Evolutionary conservation across 2,329 filamentous ascomycete genomes (phyloP).

Genomic region (Paecilomyces niveus): DNA sequence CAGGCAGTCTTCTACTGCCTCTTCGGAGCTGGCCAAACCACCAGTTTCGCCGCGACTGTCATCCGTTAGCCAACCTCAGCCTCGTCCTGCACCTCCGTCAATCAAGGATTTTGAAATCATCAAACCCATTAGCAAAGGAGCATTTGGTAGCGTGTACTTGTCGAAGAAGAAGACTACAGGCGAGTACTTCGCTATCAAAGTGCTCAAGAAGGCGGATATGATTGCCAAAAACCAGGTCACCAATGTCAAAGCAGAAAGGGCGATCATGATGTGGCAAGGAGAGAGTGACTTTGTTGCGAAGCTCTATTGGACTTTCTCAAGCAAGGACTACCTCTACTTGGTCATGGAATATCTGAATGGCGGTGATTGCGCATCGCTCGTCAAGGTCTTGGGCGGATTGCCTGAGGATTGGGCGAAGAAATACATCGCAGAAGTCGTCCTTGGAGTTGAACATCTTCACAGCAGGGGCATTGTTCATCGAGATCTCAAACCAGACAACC

Average conservation of each 20-base stretch:
- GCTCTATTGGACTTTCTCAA: slow-evolving; percentile 98
- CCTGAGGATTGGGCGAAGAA: slow-evolving; percentile 98
- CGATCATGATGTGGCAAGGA: slow-evolving; percentile 99
- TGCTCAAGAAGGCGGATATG: slow-evolving; percentile 99
- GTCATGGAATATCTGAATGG: slow-evolving; percentile 99
- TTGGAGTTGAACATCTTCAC: slow-evolving; percentile 96
- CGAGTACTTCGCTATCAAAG: slow-evolving; percentile 98
- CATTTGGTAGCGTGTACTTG: slow-evolving; percentile 94
- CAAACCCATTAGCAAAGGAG: slow-evolving; percentile 97
- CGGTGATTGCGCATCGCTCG: slow-evolving; percentile 90
- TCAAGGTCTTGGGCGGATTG: slow-evolving; percentile 86
- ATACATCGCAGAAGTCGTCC: slow-evolving; percentile 89
- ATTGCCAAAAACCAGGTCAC: slow-evolving; percentile 99
- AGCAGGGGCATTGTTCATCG: slow-evolving; percentile 92
- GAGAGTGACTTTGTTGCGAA: slow-evolving; percentile 99
- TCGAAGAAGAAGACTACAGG: slow-evolving; percentile 98
- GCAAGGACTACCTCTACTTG: slow-evolving; percentile 96
- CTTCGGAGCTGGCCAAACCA: slow-evolving; percentile 60
- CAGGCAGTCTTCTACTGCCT: slow-evolving; percentile 82
- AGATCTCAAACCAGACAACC: slow-evolving; percentile 93
- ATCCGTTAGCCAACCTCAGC: slow-evolving; percentile 72
- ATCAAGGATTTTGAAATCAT: slow-evolving; percentile 99
- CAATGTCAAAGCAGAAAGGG: slow-evolving; percentile 95
- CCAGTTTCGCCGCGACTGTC: slow-evolving; percentile 77
- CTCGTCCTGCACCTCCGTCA: slow-evolving; percentile 82